Base-by-base conservation (phyloP, 257 asterid genomes). In the Verbascum thapsus region DNA sequence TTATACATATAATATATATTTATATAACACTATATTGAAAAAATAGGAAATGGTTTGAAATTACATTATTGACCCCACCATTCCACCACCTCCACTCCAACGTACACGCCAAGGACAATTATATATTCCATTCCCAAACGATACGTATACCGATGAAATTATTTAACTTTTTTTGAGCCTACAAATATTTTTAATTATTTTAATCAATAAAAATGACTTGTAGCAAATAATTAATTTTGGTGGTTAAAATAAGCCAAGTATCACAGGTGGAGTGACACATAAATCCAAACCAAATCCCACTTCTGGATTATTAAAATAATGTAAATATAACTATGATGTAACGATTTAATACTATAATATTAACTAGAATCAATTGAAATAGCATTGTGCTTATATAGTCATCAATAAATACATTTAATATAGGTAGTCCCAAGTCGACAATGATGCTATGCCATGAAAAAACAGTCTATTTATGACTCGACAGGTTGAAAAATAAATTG, bases 251-350 rank as follows among this genome's bases (percentile, higher is more conserved):
- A 61, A 67, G 43, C 49, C 9, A 18, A 10, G n/a, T 35, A 32
- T 69, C 55, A 5, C 13, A 32, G 64, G 51, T 7, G 26, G 66
- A 39, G 10, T 72, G 77, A 61, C 71, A 53, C 69, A 58, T 61
- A 59, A 66, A 61, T 57, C 74, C 32, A 71, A 58, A 80, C 77
- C 74, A 53, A 80, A 77, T 77, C 82, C 82, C 85, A 80, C 85
- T 80, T 59, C 40, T 55, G 34, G 42, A 60, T 32, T 61, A 26
- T 26, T 26, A 26, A 26, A 26, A 26, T 48, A 3, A 47, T 58
- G n/a, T n/a, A 37, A 10, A 13, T 16, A 69, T 52, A 40, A 7
- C 19, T 0, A n/a, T 44, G 20, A 38, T 39, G 50, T 40, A 17
- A 39, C 23, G 23, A 53, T 38, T n/a, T n/a, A n/a, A n/a, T 37